Evolutionary conservation across 192 early-diverging fungal genomes (phyloP).

Genomic region (Allomyces macrogynus): DNA sequence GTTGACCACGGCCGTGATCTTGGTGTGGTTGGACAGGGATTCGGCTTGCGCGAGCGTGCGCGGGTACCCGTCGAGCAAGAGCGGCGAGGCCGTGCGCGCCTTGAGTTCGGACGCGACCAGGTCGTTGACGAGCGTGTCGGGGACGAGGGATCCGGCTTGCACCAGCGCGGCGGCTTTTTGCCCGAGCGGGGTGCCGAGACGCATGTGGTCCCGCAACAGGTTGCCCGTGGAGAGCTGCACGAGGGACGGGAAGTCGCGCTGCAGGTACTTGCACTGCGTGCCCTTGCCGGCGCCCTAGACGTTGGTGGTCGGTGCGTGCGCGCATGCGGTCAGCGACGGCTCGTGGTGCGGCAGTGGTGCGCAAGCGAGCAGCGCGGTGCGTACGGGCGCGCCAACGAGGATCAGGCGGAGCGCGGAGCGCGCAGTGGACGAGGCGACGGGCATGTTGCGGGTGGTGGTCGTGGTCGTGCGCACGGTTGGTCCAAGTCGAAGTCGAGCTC

Average conservation of each 20-base stretch:
- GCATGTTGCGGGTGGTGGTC: no score
- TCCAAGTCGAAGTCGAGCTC: no score
- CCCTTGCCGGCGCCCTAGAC: slow-evolving; percentile 65
- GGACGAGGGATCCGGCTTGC: slow-evolving; percentile 34
- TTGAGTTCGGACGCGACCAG: slow-evolving; percentile 42
- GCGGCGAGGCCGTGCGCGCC: slow-evolving; percentile 21
- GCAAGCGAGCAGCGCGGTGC: neutral
- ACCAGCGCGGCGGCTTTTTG: slow-evolving; percentile 31
- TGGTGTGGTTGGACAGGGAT: slow-evolving; percentile 39
- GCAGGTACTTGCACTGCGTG: slow-evolving; percentile 64
- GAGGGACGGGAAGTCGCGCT: slow-evolving; percentile 37
- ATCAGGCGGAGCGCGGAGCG: no score
- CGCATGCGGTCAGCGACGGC: no score
- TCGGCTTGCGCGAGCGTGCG: slow-evolving; percentile 64
- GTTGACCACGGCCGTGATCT: slow-evolving; percentile 66
- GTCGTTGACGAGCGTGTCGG: slow-evolving; percentile 46
- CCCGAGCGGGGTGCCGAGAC: slow-evolving; percentile 37
- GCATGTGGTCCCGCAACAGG: slow-evolving; percentile 63
- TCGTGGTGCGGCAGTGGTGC: no score
- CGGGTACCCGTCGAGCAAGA: slow-evolving; percentile 84
- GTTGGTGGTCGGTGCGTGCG: no score
- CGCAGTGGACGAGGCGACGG: no score
- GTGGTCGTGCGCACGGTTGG: no score
- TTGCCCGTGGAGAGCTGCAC: slow-evolving; percentile 68
- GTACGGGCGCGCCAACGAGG: no score